Evolutionary conservation across 1,139 yeast genomes (phyloP), one percentile per base, ranked within the genome.

Genomic region (Meyerozyma elateridarum): DNA sequence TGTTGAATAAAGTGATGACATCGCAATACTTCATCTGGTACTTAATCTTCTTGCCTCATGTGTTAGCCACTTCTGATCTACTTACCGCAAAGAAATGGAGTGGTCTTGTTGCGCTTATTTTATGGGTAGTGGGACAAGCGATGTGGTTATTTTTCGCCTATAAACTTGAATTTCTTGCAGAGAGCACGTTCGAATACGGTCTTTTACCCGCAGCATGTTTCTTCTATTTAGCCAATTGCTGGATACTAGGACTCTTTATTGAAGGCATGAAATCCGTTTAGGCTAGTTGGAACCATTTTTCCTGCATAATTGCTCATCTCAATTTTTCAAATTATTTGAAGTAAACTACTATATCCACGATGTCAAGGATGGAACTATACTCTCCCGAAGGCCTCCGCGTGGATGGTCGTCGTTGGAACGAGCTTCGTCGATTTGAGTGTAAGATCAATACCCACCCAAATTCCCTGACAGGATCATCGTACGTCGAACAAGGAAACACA

Each of bases 341-440:
- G 42, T n/a, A 82, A 54, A 22, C 46, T 40, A 29, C 40, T 42
- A 17, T 42, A 31, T 72, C 33, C 69, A 20, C 20, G 16, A 72
- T 73, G 83, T 76, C 82, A 26, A 65, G 84, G 37, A 64, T 79
- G 55, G 98, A 89, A 61, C 59, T 89, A 31, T 88, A 85, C 51
- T 87, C 96, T 0, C 96, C 96, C 2, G 97, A 89, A 56, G 98
- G 97, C 4, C 69, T 91, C 30, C 70, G 97, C 45, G 67, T 83
- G 8, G 97, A 91, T 50, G 98, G 98, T 4, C 76, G 98, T 51
- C 71, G 98, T 45, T 88, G 94, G 91, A 87, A 89, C 49, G 97
- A 91, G 54, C 66, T 89, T 31, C 78, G 97, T 34, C 71, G 80
- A 25, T 85, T 91, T 49, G 77, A 76, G 27, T 85, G 95, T 50